Evolutionary conservation across 169 alveolate species (phyloP).

Genomic region (Plasmodium coatneyi): DNA sequence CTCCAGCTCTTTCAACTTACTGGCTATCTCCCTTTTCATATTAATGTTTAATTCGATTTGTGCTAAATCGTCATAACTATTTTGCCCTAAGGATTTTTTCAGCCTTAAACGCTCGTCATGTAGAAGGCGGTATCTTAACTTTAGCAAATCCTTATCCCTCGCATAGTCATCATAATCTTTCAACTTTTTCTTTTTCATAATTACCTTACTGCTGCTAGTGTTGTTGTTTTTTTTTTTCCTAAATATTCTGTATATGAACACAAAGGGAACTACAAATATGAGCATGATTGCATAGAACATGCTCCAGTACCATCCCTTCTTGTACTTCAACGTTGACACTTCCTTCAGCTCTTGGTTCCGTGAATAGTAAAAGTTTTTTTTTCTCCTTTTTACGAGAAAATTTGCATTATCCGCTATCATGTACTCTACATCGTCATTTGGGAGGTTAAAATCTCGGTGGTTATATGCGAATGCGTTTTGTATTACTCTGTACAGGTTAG

Average conservation of each 20-base stretch:
- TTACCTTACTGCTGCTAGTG: slow-evolving; percentile 10
- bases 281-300: slow-evolving; percentile 45
- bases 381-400: slow-evolving; percentile 35
- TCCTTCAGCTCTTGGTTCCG: slow-evolving; percentile 36
- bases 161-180: slow-evolving; percentile 31
- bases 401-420: slow-evolving; percentile 7
- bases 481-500: slow-evolving; percentile 27
- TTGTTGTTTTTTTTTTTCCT: slow-evolving; percentile 32
- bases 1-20: neutral
- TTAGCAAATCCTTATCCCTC: slow-evolving; percentile 7
- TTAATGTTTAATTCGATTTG: slow-evolving; percentile 1
- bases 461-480: slow-evolving; percentile 27
- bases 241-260: slow-evolving; percentile 45
- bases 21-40: slow-evolving; percentile 11
- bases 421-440: slow-evolving; percentile 1
- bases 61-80: neutral
- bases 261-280: slow-evolving; percentile 43
- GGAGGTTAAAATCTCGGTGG: slow-evolving; percentile 25
- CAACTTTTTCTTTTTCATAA: slow-evolving; percentile 24
- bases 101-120: slow-evolving; percentile 10
- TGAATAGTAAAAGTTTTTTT: neutral
- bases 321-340: slow-evolving; percentile 13
- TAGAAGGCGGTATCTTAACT: slow-evolving; percentile 8
- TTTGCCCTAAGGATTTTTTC: neutral
- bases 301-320: slow-evolving; percentile 66